Evolutionary conservation across 768 basidiomycete genomes (phyloP), one percentile per base, ranked within the genome.

Genomic region (Tremella fuciformis): DNA sequence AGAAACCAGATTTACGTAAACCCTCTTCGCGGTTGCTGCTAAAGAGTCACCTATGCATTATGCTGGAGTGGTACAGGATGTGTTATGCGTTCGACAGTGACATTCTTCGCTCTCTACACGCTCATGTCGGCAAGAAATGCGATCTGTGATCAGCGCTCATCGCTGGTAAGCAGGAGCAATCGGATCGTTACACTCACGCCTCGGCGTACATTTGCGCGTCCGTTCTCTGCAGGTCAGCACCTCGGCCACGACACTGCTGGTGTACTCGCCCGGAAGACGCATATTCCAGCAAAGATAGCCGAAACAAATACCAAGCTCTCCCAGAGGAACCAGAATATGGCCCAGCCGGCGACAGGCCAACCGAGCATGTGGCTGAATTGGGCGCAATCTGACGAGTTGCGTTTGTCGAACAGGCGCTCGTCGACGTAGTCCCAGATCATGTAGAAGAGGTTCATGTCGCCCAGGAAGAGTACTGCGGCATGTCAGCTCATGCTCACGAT

Each of bases 351-450:
- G n/a, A 67, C 63, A 2, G 76, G 70, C 67, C 74, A 76, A 4
- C 76, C 76, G 22, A 78, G 91, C 52, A 97, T 74, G 46, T 91
- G 78, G 16, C 84, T 78, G 72, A 91, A 94, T 69, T 97, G 92
- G 1, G 91, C 89, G 58, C 89, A 88, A 71, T 94, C 92, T 1
- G 90, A 91, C 69, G 91, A 89, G 70, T 94, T 94, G 24, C 86
- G 83, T 80, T 94, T 94, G 71, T 91, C 89, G 78, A 93, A 96
- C 79, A 93, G 90, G 56, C 88, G 83, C 72, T 97, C 92, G 74
- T 97, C 93, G 44, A 89, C 84, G 46, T 93, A 86, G 71, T 97
- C 92, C 92, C 91, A 94, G 55, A 96, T 82, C 46, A 90, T 89
- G 67, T 89, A 97, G 57, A 93, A 85, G 24, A 70, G 52, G 61